Percentiles rank a stretch among this genome's conserved stretches.
Conservation (phyloP, 176 grass and related monocot genomes). For the Oryza brachyantha region DNA sequence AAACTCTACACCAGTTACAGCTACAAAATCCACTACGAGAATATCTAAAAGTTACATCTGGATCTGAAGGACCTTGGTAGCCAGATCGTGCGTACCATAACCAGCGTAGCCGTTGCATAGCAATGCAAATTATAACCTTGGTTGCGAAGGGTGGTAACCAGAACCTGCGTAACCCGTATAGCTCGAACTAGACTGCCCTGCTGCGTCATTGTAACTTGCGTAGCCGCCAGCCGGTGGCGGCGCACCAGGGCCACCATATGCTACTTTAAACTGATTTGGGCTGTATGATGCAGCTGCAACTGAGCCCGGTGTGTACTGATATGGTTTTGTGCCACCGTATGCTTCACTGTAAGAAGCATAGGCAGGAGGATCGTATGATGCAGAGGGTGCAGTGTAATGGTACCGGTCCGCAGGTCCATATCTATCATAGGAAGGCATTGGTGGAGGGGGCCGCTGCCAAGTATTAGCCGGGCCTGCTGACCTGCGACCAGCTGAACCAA, state of each 20-base stretch:
- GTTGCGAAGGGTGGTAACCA: constrained; percentile 37
- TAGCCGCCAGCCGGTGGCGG: constrained; percentile 22
- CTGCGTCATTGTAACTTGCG: not conserved
- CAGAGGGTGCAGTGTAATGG: constrained; percentile 26
- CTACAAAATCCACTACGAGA: constrained; percentile 21
- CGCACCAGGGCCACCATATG: constrained; percentile 27
- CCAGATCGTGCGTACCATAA: not conserved
- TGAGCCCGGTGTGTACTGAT: constrained; percentile 38
- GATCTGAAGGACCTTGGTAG: not conserved
- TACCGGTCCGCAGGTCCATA: constrained; percentile 32
- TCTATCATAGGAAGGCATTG: constrained; percentile 37
- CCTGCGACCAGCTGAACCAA: constrained; percentile 37
- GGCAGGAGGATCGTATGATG: constrained; percentile 25
- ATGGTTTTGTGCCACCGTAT: constrained; percentile 27
- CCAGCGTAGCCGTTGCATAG: not conserved
- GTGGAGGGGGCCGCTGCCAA: constrained; percentile 45
- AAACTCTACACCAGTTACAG: constrained; percentile 27
- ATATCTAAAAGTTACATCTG: constrained; percentile 10
- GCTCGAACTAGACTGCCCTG: constrained; percentile 30
- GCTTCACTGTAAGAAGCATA: constrained; percentile 37
- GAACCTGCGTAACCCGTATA: constrained; percentile 42
- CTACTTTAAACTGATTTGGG: constrained; percentile 31
- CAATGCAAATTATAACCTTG: constrained; percentile 30
- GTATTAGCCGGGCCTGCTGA: constrained; percentile 27
- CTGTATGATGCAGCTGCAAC: constrained; percentile 38